These are phyloP conservation scores for Globisporangium lucens DNA, from an alignment of 352 stramenopile genomes.

Conservation along the genomic window DNA sequence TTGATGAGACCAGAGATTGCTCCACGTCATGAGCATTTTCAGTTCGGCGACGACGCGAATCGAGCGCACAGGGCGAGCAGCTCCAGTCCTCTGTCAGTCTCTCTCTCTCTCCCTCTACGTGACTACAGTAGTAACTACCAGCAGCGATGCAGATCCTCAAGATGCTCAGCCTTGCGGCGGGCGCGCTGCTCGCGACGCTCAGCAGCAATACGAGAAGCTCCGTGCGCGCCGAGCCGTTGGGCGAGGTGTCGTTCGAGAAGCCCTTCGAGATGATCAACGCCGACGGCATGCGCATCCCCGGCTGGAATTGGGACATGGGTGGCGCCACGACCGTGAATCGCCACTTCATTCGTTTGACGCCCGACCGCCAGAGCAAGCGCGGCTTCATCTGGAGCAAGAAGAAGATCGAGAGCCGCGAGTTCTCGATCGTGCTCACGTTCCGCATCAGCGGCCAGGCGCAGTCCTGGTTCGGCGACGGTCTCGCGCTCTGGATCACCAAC, in stretches of 20 bases:
- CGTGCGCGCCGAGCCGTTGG: conserved; percentile 34
- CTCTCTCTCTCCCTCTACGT: not conserved
- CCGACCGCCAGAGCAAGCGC: conserved; percentile 75
- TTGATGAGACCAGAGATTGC: conserved; percentile 7
- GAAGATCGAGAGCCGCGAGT: conserved; percentile 55
- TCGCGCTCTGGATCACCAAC: conserved; percentile 80
- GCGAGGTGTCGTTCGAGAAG: conserved; percentile 70
- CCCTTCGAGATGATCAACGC: conserved; percentile 72
- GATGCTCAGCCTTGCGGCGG: conserved; percentile 23
- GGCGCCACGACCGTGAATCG: conserved; percentile 67
- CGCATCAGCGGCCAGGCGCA: conserved; percentile 79
- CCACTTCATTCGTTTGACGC: conserved; percentile 80
- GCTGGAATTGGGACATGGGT: conserved; percentile 55
- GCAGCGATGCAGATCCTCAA: conserved; percentile 14
- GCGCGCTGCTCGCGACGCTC: conserved; percentile 28
- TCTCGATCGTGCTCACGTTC: conserved; percentile 78
- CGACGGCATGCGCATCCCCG: conserved; percentile 54
- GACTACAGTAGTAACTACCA: not conserved
- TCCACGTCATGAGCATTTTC: conserved; percentile 6
- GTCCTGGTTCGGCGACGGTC: conserved; percentile 72
- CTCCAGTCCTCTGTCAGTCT: not conserved
- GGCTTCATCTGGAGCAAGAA: conserved; percentile 75
- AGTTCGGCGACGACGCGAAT: conserved; percentile 6
- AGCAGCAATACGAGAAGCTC: conserved; percentile 12
- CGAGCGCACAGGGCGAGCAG: conserved; percentile 1